Conservation (phyloP, 2,329 filamentous ascomycete species). For the Rutstroemia sp. region DNA sequence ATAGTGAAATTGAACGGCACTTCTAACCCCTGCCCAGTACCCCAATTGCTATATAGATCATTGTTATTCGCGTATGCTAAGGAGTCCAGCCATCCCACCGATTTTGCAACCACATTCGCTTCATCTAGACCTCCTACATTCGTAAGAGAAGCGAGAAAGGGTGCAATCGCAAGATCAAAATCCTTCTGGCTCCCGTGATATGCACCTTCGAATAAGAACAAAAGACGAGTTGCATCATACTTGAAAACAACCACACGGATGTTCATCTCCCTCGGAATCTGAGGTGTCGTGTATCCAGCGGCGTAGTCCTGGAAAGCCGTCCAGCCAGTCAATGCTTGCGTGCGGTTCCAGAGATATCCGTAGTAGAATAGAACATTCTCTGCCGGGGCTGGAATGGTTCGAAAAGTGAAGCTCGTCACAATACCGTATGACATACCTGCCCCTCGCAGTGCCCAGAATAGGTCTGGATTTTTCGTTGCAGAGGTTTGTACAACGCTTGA, state of each 20-base stretch:
- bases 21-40: conserved; percentile 1
- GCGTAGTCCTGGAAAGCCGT: not conserved
- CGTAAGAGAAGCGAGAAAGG: not conserved
- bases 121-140: not conserved
- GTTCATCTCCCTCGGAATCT: not conserved
- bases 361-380: conserved; percentile 14
- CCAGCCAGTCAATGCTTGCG: not conserved
- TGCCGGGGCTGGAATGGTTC: conserved; percentile 48
- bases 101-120: not conserved
- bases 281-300: not conserved
- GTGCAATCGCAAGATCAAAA: not conserved
- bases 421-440: conserved; percentile 32
- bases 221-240: not conserved
- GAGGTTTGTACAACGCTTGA: conserved; percentile 24
- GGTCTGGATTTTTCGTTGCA: conserved; percentile 23
- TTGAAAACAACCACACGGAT: not conserved
- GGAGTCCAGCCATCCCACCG: conserved; percentile 9
- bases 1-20: not conserved
- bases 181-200: not conserved
- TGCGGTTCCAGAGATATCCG: not conserved
- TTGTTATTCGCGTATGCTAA: conserved; percentile 10
- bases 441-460: conserved; percentile 30
- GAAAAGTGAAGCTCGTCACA: conserved; percentile 27
- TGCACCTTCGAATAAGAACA: not conserved
- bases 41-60: conserved; percentile 3